phyloP scores from a whole-genome alignment of 2,329 filamentous ascomycete genomes.

The Claviceps fusiformis region DNA sequence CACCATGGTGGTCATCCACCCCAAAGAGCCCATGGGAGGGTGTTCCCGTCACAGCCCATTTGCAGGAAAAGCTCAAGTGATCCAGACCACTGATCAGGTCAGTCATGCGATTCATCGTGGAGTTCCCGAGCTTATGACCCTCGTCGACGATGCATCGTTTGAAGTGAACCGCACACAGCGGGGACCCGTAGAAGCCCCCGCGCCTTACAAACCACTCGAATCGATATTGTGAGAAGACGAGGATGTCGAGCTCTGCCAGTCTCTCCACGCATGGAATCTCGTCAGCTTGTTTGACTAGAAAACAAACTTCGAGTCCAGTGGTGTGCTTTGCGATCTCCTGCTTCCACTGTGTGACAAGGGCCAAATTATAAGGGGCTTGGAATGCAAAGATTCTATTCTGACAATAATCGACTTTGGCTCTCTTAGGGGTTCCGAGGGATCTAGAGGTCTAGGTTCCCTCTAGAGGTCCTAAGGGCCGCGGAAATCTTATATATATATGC shows the following conservation, averaged over 20 bases:
- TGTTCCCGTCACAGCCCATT: conserved; percentile 86
- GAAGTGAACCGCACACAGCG: conserved; percentile 63
- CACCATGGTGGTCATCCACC: conserved; percentile 22
- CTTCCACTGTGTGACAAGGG: too few species aligned
- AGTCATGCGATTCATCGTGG: conserved; percentile 27
- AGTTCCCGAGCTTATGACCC: conserved; percentile 70
- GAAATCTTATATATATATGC: too few species aligned
- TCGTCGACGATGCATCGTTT: conserved; percentile 86
- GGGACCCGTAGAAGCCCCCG: conserved; percentile 30
- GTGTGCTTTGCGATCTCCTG: conserved; percentile 68
- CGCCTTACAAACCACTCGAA: conserved; percentile 48
- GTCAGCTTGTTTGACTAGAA: conserved; percentile 16
- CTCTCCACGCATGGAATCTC: conserved; percentile 42
- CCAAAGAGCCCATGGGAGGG: conserved; percentile 75
- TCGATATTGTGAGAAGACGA: conserved; percentile 61
- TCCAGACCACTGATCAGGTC: conserved; percentile 35
- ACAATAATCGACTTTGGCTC: too few species aligned
- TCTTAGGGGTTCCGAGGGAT: too few species aligned
- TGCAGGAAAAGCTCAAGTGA: conserved; percentile 48
- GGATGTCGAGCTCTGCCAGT: conserved; percentile 56
- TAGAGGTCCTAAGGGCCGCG: too few species aligned
- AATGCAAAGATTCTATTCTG: too few species aligned
- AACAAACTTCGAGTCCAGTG: not conserved
- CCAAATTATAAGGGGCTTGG: too few species aligned
- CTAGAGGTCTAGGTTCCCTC: too few species aligned